Evolutionary conservation across 352 stramenopile species (phyloP).

Genomic region (Phytophthora syringae): DNA sequence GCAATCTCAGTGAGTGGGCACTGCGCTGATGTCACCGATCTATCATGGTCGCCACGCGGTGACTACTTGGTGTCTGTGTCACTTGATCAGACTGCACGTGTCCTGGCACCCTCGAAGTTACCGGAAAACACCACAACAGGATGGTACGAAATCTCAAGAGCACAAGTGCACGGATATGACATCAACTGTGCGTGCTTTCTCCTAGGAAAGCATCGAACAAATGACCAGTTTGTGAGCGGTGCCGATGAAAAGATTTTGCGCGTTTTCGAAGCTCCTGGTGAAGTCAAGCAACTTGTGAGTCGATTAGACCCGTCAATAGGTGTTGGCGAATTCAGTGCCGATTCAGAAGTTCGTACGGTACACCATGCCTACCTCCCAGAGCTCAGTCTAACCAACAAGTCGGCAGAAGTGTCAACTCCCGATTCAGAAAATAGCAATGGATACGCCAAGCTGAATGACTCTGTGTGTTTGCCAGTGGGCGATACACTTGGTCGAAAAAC

Average conservation of each 20-base stretch:
- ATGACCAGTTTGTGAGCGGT: conserved; percentile 73
- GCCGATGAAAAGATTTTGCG: conserved; percentile 87
- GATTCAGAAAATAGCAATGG: conserved; percentile 34
- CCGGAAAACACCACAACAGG: not conserved
- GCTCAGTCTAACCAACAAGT: conserved; percentile 83
- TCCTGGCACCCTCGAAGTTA: conserved; percentile 41
- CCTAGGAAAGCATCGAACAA: conserved; percentile 15
- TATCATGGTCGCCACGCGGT: conserved; percentile 67
- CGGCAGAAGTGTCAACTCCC: not conserved
- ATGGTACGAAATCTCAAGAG: conserved; percentile 77
- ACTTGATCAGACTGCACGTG: conserved; percentile 73
- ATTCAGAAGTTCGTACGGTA: conserved; percentile 16
- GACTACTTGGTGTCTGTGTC: conserved; percentile 81
- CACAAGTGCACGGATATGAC: conserved; percentile 85
- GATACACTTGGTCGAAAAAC: conserved; percentile 69
- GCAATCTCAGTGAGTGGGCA: conserved; percentile 65
- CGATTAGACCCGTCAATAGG: conserved; percentile 20
- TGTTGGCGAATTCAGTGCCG: not conserved
- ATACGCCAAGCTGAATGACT: conserved; percentile 16
- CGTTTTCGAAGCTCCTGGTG: conserved; percentile 70
- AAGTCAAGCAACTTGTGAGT: conserved; percentile 43
- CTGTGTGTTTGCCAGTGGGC: conserved; percentile 56
- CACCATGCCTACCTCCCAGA: conserved; percentile 76
- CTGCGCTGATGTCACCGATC: conserved; percentile 58
- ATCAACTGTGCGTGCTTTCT: conserved; percentile 80